A percentile compares a stretch with the other conserved stretches of the same genome.
phyloP scores from a whole-genome alignment of 306 rosid genomes.

The Boehmeria nivea region DNA sequence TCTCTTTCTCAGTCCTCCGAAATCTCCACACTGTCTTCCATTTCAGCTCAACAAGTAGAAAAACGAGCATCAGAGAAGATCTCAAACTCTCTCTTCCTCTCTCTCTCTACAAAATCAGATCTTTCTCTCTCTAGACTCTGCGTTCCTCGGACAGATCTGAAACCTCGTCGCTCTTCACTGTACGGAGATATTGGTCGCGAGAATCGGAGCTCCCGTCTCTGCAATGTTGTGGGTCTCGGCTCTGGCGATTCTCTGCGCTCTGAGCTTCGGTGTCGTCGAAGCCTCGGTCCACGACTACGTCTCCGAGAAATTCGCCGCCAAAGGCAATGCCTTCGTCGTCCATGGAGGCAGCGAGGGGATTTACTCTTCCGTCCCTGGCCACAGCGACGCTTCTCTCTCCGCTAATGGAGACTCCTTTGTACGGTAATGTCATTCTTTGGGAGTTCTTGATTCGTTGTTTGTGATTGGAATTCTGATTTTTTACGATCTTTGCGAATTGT shows the following conservation, averaged over 20 bases:
- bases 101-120: constrained; percentile 11
- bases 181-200: no score
- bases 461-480: background rate
- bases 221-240: constrained; percentile 33
- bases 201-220: background rate
- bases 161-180: background rate
- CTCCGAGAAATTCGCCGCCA: constrained; percentile 46
- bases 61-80: constrained; percentile 20
- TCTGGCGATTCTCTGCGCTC: constrained; percentile 25
- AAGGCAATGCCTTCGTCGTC: constrained; percentile 86
- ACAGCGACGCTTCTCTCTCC: constrained; percentile 21
- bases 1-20: background rate
- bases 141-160: constrained; percentile 14
- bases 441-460: background rate
- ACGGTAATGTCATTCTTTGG: constrained; percentile 35
- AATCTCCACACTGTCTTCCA: background rate
- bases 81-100: constrained; percentile 24
- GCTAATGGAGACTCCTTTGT: constrained; percentile 58
- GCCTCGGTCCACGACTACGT: constrained; percentile 82
- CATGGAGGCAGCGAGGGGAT: constrained; percentile 99
- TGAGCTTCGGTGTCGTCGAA: constrained; percentile 31
- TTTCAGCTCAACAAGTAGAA: background rate
- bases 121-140: background rate
- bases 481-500: background rate
- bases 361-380: constrained; percentile 52